Conservation (phyloP, 345 rosid genomes). For the Salix viminalis region DNA sequence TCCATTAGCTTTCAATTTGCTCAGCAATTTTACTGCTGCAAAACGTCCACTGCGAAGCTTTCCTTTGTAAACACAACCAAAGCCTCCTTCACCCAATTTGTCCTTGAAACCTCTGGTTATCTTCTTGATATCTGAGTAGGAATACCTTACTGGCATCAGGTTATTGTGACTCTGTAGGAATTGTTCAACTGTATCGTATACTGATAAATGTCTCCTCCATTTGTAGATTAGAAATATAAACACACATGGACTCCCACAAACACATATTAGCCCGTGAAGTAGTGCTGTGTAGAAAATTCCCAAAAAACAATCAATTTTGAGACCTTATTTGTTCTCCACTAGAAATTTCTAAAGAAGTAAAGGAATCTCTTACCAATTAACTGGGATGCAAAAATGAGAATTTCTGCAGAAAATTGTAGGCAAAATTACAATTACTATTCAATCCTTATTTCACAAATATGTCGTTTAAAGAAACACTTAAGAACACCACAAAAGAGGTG, state of each 20-base stretch:
- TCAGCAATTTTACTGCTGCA: not conserved
- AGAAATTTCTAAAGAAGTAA: no score
- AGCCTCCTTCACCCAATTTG: conserved; percentile 12
- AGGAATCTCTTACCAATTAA: no score
- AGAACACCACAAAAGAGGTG: not conserved
- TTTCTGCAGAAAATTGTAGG: no score
- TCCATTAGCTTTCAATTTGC: not conserved
- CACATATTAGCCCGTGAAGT: no score
- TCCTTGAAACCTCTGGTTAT: not conserved
- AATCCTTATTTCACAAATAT: not conserved
- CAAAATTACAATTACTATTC: no score
- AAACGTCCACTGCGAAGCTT: conserved; percentile 4
- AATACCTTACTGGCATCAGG: not conserved
- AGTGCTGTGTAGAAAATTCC: no score
- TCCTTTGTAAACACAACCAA: conserved; percentile 6
- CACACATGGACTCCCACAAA: not conserved
- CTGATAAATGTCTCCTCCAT: conserved; percentile 4
- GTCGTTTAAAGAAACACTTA: no score
- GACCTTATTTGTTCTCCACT: no score
- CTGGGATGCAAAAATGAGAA: rapidly evolving
- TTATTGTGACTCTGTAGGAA: not conserved
- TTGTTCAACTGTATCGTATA: not conserved
- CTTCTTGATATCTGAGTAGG: not conserved
- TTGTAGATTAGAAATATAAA: not conserved
- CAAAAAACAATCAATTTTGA: no score